These are phyloP conservation scores for Tilletia walkeri DNA, from an alignment of 1,284 basidiomycete genomes.

Conservation along the genomic window DNA sequence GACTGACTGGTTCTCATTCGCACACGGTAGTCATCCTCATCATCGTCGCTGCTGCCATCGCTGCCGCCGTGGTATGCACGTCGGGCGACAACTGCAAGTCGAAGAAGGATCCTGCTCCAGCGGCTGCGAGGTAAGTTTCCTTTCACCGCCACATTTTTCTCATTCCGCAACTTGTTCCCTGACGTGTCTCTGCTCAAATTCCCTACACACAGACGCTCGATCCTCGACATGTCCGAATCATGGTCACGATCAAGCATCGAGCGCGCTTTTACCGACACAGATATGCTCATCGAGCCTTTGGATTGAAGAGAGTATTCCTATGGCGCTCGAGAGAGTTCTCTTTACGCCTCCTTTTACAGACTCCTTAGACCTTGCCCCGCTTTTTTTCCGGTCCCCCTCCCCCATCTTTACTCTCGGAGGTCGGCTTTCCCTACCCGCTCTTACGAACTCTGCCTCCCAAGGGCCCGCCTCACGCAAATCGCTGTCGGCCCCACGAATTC, in stretches of 20 bases:
- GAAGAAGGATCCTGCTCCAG: background rate
- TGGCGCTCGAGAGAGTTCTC: background rate
- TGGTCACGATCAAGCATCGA: slow-evolving; percentile 7
- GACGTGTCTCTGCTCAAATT: background rate
- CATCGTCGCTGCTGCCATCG: slow-evolving; percentile 39
- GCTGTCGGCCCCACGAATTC: no score
- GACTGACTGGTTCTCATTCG: background rate
- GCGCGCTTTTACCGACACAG: slow-evolving; percentile 13
- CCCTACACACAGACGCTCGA: background rate
- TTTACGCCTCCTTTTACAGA: no score
- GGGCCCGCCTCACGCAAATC: no score
- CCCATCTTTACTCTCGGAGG: no score
- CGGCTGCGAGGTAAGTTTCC: background rate
- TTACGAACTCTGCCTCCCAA: no score
- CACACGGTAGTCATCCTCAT: slow-evolving; percentile 37
- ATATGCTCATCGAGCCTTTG: background rate
- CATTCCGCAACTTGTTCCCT: background rate
- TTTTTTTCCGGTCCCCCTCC: no score
- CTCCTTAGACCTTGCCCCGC: no score
- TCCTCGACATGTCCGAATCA: background rate
- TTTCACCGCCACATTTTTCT: background rate
- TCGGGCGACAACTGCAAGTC: slow-evolving; percentile 12
- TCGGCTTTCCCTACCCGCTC: no score
- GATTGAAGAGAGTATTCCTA: background rate
- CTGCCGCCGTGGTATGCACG: slow-evolving; percentile 43